Percentiles rank a stretch among this genome's conserved stretches.
These are phyloP conservation scores for Phytophthora tentaculata DNA, from an alignment of 352 stramenopile genomes.

Conservation along the genomic window DNA sequence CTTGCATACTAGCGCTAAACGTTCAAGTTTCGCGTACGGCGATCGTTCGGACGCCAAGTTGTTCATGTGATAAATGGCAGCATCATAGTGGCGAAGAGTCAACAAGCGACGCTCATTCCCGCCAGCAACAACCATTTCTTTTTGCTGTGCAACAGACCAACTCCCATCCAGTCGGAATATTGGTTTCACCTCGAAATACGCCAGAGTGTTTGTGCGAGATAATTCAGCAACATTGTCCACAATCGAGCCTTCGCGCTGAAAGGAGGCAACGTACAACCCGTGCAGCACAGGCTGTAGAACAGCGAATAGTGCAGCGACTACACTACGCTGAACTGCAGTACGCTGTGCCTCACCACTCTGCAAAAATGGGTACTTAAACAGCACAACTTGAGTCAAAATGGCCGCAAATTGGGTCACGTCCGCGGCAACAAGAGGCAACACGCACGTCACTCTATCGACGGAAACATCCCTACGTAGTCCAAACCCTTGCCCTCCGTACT, in stretches of 20 bases:
- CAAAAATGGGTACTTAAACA: constrained; percentile 60
- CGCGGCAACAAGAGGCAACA: constrained; percentile 52
- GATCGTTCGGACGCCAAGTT: constrained; percentile 54
- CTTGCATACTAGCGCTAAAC: constrained; percentile 52
- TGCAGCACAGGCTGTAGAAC: constrained; percentile 69
- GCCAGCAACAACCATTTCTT: constrained; percentile 1
- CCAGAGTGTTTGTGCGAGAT: constrained; percentile 34
- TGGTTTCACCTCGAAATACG: constrained; percentile 48
- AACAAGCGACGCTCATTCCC: constrained; percentile 39
- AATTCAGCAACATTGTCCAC: constrained; percentile 40
- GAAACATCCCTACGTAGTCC: constrained; percentile 6
- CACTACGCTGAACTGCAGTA: constrained; percentile 41
- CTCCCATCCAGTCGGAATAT: constrained; percentile 64
- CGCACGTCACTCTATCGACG: constrained; percentile 22
- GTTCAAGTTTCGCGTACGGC: constrained; percentile 57
- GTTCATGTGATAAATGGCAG: constrained; percentile 53
- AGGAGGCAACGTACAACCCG: constrained; percentile 55
- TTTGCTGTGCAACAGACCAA: constrained; percentile 26
- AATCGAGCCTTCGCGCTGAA: constrained; percentile 54
- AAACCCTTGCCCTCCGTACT: constrained; percentile 22
- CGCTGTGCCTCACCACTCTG: constrained; percentile 10
- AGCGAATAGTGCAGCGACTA: constrained; percentile 68
- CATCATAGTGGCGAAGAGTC: constrained; percentile 44
- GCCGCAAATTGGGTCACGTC: constrained; percentile 61
- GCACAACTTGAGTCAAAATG: constrained; percentile 59